Evolutionary conservation across 805 yeast genomes (phyloP).

Genomic region (Scheffersomyces spartinae): DNA sequence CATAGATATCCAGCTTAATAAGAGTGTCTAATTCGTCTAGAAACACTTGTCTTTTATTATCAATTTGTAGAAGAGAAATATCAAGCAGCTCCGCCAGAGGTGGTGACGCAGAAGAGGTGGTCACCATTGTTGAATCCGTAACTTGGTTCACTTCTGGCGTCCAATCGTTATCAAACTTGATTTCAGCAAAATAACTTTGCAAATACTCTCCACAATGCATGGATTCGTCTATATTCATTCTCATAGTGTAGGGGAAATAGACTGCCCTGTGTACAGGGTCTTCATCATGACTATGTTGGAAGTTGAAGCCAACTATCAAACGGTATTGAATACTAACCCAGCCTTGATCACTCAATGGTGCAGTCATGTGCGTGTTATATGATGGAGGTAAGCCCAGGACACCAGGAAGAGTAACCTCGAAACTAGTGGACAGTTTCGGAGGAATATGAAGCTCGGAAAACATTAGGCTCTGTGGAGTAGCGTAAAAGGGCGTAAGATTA

Average conservation of each 20-base stretch:
- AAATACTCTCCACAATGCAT: no score
- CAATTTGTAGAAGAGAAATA: no score
- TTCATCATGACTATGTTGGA: conserved; percentile 6
- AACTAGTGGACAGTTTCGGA: conserved; percentile 9
- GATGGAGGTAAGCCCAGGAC: conserved; percentile 23
- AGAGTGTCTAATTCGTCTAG: conserved; percentile 19
- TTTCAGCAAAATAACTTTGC: no score
- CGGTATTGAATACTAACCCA: conserved; percentile 24
- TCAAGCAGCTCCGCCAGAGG: no score
- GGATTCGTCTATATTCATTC: no score
- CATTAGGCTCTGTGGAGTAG: conserved; percentile 27
- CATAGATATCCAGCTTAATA: conserved; percentile 19
- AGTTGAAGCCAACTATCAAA: conserved; percentile 21
- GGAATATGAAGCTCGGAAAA: conserved; percentile 18
- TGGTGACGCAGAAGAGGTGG: no score
- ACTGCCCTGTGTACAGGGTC: conserved; percentile 11
- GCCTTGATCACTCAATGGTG: conserved; percentile 27
- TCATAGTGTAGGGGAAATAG: conserved; percentile 24
- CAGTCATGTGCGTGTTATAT: conserved; percentile 30
- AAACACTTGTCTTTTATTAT: conserved; percentile 11
- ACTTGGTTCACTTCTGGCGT: no score
- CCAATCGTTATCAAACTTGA: conserved; percentile 20
- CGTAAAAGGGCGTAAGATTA: conserved; percentile 25
- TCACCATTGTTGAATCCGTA: no score
- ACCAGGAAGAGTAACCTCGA: conserved; percentile 13